Conservation (phyloP, 1,284 basidiomycete species). For the Neonothopanus nambi region DNA sequence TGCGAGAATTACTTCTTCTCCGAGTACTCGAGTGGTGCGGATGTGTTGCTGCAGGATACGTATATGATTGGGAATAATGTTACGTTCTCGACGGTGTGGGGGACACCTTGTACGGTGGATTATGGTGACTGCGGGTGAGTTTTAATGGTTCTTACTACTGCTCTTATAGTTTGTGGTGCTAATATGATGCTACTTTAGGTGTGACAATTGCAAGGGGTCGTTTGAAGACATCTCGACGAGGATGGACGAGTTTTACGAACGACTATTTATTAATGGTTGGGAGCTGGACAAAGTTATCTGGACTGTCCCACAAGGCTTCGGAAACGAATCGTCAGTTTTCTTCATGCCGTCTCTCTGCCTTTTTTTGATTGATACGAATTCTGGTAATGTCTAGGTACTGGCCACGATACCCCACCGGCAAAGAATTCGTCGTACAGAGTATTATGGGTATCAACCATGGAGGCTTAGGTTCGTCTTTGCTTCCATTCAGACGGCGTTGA, state of each 20-base stretch:
- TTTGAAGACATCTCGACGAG: slow-evolving; percentile 66
- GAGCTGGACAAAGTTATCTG: slow-evolving; percentile 65
- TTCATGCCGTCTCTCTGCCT: not conserved
- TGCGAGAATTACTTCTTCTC: slow-evolving; percentile 70
- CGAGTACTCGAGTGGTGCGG: slow-evolving; percentile 57
- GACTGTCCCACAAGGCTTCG: slow-evolving; percentile 79
- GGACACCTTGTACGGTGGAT: slow-evolving; percentile 37
- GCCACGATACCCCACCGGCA: slow-evolving; percentile 63
- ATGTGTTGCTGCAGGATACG: slow-evolving; percentile 53
- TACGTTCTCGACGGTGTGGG: slow-evolving; percentile 55
- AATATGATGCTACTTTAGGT: slow-evolving; percentile 23
- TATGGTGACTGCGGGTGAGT: slow-evolving; percentile 73
- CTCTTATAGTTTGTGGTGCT: not conserved
- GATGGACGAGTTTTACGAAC: slow-evolving; percentile 60
- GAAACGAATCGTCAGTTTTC: slow-evolving; percentile 51
- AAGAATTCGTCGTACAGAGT: slow-evolving; percentile 66
- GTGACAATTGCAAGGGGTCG: slow-evolving; percentile 52
- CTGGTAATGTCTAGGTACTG: slow-evolving; percentile 52
- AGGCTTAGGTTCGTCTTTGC: slow-evolving; percentile 44
- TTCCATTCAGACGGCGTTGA: no score
- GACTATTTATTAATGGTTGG: slow-evolving; percentile 63
- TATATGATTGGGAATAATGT: slow-evolving; percentile 70
- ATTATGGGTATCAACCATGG: slow-evolving; percentile 73
- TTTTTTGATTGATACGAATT: slow-evolving; percentile 2
- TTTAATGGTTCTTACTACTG: no score